Evolutionary conservation across 257 asterid species (phyloP), one percentile per base, ranked within the genome.

Genomic region (Fraxinus excelsior): DNA sequence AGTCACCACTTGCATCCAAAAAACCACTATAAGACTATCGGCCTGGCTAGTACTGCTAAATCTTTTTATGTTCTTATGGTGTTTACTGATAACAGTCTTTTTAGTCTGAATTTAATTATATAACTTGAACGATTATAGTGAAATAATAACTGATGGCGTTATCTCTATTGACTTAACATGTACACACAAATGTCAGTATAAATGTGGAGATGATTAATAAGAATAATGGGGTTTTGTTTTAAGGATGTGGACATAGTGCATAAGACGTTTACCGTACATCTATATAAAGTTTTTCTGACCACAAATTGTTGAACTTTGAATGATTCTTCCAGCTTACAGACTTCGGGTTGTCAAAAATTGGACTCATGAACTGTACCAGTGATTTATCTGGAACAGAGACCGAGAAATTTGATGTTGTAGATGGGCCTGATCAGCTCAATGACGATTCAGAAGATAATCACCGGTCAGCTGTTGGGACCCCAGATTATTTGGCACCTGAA

Each of bases 401-500:
- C 23, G 82, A 76, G 42, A 90, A 79, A 78, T 66, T 75, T 80
- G 85, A 78, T 8, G 68, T 81, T 79, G 72, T 81, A 25, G 89
- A 88, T 80, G 64, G 70, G 73, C 82, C 85, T 76, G 79, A 82
- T 74, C 89, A 80, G 85, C 87, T 79, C 74, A 83, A 79, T 80
- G 56, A 83, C 25, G 91, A 90, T 79, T 51, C 76, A 58, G 71
- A 60, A 76, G 88, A 82, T 18, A 78, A 79, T 72, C 89, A 87
- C 71, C 84, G 79, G 74, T 92, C 98, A 78, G 99, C 99, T 78
- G 96, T 92, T 83, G 99, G 99, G 60, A 94, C 99, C 77, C 99
- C 99, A 1, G 99, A 94, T 84, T 94, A 94, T 87, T 90, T 94
- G 92, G 97, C 97, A 12, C 99, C 99, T 44, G 99, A 95, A 85